Evolutionary conservation across 1,139 yeast species (phyloP), one percentile per base, ranked within the genome.

Genomic region (Yamadazyma trypodendri): DNA sequence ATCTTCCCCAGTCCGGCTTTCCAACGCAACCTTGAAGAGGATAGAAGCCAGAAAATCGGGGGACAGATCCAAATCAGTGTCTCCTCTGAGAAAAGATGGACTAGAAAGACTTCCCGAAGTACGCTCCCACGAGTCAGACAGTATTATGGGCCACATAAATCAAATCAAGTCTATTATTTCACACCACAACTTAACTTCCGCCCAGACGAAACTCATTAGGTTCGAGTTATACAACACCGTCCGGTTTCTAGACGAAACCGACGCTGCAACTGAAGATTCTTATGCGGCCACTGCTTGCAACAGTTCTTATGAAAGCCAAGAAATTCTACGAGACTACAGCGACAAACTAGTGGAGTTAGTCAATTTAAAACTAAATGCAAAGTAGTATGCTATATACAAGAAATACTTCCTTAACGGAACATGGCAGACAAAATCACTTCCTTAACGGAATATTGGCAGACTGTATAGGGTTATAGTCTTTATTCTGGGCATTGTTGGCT

Each of bases 1-100:
- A n/a, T 21, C 28, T 27, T 6, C 22, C 32, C 17, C 12, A 24
- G 16, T 12, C 8, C 14, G 51, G 27, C 45, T 56, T 12, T 50
- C 65, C 0, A 46, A 54, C 11, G 70, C 70, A 4, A 65, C 69
- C 1, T 47, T 62, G 25, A 62, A 55, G 35, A 44, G 71, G 34
- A 49, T 63, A 6, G 68, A 61, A 42, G 60, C 65, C 24, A 54
- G 49, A 25, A 45, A 35, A 22, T 27, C 24, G 6, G 32, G 24
- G 10, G 13, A 16, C 12, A 31, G 34, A 28, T 39, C 42, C 10
- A 33, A 45, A n/a, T 28, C 42, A 10, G 27, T 36, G 4, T 39
- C 50, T 7, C 43, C 42, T 10, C 16, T 38, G 7, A 41, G 42
- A 33, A 37, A 30, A 14, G 30, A 24, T 17, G 34, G 22, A 20